Base-by-base conservation (phyloP, 2,329 filamentous ascomycete species). In the Verticillium nubilum region DNA sequence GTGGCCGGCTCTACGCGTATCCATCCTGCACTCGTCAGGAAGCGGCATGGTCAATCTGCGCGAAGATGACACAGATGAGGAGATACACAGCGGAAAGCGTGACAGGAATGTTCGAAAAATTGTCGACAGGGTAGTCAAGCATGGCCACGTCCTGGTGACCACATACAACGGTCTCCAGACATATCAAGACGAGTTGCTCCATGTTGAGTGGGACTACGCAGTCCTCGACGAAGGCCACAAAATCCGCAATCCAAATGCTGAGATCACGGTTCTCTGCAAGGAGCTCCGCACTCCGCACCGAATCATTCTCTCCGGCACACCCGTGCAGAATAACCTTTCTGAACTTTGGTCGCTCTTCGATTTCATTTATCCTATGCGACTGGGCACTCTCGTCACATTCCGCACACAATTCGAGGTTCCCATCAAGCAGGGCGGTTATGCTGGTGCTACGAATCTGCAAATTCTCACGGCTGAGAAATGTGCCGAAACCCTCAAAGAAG, bases 1-100 rank as follows among this genome's bases (percentile, higher is more conserved):
- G 96, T 99, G 96, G 96, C 95, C 95, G n/a, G 89, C 95, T n/a
- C 79, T 99, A 31, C 86, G 96, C 50, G 95, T 99, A 5, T 96
- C 93, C 0, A 98, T 99, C 62, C 73, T 99, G 55, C 95, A 99
- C 71, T 92, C 92, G 1, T 97, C 95, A 4, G 95, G 95, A 2
- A 98, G 92, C 71, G 96, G 95, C 19, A 98, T 99, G 94, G 78
- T 97, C 58, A 92, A 96, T 64, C 79, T 96, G n/a, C 72, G 86
- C 68, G 76, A 86, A 73, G 74, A 84, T 66, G 74, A 78, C 17
- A 78, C 80, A 58, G 78, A 81, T 50, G 75, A 81, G 65, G 79
- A 83, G 6, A 67, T 74, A 66, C 52, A 71, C 68, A 64, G 59
- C 60, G 71, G 55, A 66, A 80, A 86, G 25, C 28, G 52, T 12